Percentiles rank a stretch among this genome's conserved stretches.
phyloP scores from a whole-genome alignment of 1,284 basidiomycete genomes.

The Ustanciosporium gigantosporum region DNA sequence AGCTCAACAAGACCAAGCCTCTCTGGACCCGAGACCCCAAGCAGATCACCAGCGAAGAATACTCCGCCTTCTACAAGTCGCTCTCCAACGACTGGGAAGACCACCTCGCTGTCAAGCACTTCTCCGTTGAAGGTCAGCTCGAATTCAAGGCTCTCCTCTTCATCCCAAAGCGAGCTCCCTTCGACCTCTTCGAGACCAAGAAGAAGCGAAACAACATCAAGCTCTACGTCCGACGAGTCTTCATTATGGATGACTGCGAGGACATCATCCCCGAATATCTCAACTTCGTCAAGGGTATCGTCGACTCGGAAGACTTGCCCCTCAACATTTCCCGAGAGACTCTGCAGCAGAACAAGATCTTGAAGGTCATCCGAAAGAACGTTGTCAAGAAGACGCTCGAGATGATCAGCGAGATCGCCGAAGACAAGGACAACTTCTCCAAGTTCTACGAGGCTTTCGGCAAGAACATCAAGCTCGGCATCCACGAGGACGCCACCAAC shows the following conservation, averaged over 20 bases:
- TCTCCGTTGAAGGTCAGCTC: constrained; percentile 99
- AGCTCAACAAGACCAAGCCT: constrained; percentile 99
- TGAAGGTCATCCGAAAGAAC: constrained; percentile 89
- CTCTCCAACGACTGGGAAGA: constrained; percentile 99
- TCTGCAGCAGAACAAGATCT: constrained; percentile 99
- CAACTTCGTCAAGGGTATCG: constrained; percentile 93
- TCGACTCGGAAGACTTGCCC: constrained; percentile 99
- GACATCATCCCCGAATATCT: constrained; percentile 99
- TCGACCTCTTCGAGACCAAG: constrained; percentile 99
- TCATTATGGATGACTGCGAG: constrained; percentile 99
- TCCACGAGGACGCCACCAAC: constrained; percentile 99
- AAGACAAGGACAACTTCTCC: constrained; percentile 99
- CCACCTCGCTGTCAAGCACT: constrained; percentile 98
- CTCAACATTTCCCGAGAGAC: constrained; percentile 99
- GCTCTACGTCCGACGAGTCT: constrained; percentile 99
- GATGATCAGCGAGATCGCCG: constrained; percentile 91
- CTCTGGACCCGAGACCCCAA: constrained; percentile 97
- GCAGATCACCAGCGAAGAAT: constrained; percentile 92
- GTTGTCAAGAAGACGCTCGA: constrained; percentile 98
- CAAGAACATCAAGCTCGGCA: constrained; percentile 74
- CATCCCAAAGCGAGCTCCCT: constrained; percentile 79
- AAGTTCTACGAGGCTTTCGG: constrained; percentile 90
- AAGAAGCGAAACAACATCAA: constrained; percentile 99
- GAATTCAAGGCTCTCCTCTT: constrained; percentile 98
- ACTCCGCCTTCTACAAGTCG: constrained; percentile 97